phyloP scores from a whole-genome alignment of 441 rosid species.

The Omphalea diandra region DNA sequence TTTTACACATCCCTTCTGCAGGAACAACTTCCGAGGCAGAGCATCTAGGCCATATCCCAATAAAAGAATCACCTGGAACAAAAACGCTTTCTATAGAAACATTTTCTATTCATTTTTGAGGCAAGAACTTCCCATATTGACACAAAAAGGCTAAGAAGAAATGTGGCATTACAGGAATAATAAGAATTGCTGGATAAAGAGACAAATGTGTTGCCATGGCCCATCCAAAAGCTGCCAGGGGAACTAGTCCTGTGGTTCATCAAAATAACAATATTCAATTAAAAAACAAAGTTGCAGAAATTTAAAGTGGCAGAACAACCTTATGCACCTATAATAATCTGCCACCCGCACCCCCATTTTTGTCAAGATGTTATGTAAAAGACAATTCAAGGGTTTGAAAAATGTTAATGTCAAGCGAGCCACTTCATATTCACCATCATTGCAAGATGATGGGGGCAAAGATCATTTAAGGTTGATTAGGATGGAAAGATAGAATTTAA shows the following conservation, averaged over 20 bases:
- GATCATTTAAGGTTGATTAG: neutral
- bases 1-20: constrained; percentile 35
- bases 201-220: constrained; percentile 89
- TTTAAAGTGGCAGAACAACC: neutral
- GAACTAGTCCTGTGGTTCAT: constrained; percentile 57
- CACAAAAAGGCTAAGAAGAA: constrained; percentile 1
- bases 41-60: constrained; percentile 86
- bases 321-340: constrained; percentile 4
- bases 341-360: neutral
- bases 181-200: constrained; percentile 74
- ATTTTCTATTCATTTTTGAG: neutral
- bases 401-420: neutral
- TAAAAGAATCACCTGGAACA: constrained; percentile 61
- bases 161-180: constrained; percentile 60
- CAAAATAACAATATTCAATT: constrained; percentile 18
- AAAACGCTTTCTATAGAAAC: constrained; percentile 11
- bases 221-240: constrained; percentile 94
- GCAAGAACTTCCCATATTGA: constrained; percentile 15
- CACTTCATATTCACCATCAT: neutral
- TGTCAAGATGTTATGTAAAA: neutral
- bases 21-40: constrained; percentile 74
- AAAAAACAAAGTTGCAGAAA: neutral
- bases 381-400: neutral
- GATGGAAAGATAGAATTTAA: neutral
- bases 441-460: neutral